These are phyloP conservation scores for Blakeslea trispora DNA, from an alignment of 371 early-diverging fungal genomes.

Conservation along the genomic window DNA sequence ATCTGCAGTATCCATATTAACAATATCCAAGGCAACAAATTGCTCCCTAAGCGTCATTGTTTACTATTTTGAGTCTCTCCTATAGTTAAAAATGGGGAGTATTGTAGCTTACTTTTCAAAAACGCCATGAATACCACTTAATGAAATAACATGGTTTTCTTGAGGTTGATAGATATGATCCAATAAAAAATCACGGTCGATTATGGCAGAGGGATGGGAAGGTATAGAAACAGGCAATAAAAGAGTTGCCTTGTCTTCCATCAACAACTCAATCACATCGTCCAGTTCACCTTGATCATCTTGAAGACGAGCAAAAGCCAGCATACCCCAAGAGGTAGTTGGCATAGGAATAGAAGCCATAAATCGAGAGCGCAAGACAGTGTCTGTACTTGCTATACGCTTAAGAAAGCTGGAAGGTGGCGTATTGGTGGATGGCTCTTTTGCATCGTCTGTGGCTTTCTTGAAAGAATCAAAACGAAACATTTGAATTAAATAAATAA, in stretches of 20 bases:
- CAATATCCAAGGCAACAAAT: constrained; percentile 29
- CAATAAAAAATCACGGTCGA: constrained; percentile 52
- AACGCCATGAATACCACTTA: constrained; percentile 46
- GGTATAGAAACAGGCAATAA: constrained; percentile 51
- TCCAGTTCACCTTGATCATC: constrained; percentile 38
- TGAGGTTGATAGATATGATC: constrained; percentile 40
- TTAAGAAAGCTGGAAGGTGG: constrained; percentile 33
- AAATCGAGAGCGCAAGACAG: constrained; percentile 13
- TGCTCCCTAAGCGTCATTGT: constrained; percentile 15
- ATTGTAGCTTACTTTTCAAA: constrained; percentile 46
- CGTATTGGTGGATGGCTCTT: neutral
- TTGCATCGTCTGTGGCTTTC: constrained; percentile 4
- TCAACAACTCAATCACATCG: constrained; percentile 37
- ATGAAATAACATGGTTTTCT: constrained; percentile 36
- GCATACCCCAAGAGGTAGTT: constrained; percentile 54
- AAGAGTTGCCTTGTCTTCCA: constrained; percentile 34
- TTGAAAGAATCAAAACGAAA: constrained; percentile 41
- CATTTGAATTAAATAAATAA: constrained; percentile 19
- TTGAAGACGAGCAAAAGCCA: constrained; percentile 36
- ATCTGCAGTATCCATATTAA: constrained; percentile 1
- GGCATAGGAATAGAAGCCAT: constrained; percentile 54
- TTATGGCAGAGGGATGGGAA: constrained; percentile 41
- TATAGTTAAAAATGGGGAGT: no score
- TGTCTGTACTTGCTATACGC: constrained; percentile 35
- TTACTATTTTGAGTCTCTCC: neutral